Evolutionary conservation across 257 asterid species (phyloP).

Genomic region (Rauvolfia tetraphylla): DNA sequence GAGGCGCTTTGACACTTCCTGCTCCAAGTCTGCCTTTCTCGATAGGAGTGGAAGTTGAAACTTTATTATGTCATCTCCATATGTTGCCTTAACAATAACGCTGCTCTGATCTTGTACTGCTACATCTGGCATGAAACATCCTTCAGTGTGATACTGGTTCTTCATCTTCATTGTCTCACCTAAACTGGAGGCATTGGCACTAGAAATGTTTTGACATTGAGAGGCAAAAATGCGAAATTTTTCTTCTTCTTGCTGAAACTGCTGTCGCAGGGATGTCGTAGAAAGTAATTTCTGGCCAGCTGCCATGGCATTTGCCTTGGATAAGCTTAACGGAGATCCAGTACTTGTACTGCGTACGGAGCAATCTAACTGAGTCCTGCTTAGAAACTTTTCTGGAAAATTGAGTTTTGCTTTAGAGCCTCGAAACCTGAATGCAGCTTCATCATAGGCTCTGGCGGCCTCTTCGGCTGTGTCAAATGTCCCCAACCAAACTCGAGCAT

Average conservation of each 20-base stretch:
- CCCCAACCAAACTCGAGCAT: slow-evolving; percentile 39
- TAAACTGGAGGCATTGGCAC: not conserved
- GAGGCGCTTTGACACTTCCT: too few species aligned
- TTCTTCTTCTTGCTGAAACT: not conserved
- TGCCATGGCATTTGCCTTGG: not conserved
- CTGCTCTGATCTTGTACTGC: not conserved
- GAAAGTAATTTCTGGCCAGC: not conserved
- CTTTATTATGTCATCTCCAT: not conserved
- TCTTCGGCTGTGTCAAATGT: slow-evolving; percentile 42
- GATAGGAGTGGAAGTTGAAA: not conserved
- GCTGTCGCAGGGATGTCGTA: not conserved
- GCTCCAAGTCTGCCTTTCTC: not conserved
- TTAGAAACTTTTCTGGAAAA: slow-evolving; percentile 27
- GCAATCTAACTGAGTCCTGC: not conserved
- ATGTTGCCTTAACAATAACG: not conserved
- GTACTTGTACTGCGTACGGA: not conserved
- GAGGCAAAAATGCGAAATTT: not conserved
- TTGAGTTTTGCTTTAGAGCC: slow-evolving; percentile 37
- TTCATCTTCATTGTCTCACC: not conserved
- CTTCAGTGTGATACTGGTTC: not conserved
- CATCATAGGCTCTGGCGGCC: slow-evolving; percentile 39
- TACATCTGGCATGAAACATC: not conserved
- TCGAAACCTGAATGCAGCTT: slow-evolving; percentile 37
- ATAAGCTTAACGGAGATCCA: not conserved
- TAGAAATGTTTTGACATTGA: not conserved